These are phyloP conservation scores for Linanthus parryae DNA, from an alignment of 148 eudicot genomes.

Conservation along the genomic window DNA sequence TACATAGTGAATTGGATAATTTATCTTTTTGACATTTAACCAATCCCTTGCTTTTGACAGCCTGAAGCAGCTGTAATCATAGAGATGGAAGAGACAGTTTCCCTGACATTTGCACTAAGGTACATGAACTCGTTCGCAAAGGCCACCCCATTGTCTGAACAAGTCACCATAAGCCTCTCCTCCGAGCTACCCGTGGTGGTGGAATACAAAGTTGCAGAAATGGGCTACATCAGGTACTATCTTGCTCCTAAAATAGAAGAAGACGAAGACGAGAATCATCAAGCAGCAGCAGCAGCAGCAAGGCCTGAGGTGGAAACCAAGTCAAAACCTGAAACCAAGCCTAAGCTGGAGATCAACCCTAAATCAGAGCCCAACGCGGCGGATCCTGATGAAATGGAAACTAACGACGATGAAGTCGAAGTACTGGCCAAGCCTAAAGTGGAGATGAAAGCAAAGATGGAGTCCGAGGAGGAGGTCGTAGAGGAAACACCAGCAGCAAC, in stretches of 20 bases:
- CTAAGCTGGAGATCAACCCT: constrained; percentile 13
- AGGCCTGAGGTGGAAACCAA: constrained; percentile 17
- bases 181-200: constrained; percentile 60
- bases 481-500: constrained; percentile 12
- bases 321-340: constrained; percentile 14
- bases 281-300: not conserved
- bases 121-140: constrained; percentile 59
- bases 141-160: constrained; percentile 53
- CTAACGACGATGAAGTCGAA: constrained; percentile 12
- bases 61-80: constrained; percentile 53
- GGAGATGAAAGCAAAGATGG: constrained; percentile 19
- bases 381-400: constrained; percentile 18
- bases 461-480: constrained; percentile 3
- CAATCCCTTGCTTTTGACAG: constrained; percentile 23
- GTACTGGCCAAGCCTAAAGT: constrained; percentile 10
- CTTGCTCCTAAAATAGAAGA: constrained; percentile 78
- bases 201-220: constrained; percentile 69
- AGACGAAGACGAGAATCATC: constrained; percentile 37
- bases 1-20: too few relatives aligned
- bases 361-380: constrained; percentile 22
- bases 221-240: constrained; percentile 64
- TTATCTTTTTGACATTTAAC: too few relatives aligned
- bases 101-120: constrained; percentile 60
- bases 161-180: constrained; percentile 57
- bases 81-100: constrained; percentile 44